phyloP scores from a whole-genome alignment of 805 yeast species.

The Saturnispora ahearnii region DNA sequence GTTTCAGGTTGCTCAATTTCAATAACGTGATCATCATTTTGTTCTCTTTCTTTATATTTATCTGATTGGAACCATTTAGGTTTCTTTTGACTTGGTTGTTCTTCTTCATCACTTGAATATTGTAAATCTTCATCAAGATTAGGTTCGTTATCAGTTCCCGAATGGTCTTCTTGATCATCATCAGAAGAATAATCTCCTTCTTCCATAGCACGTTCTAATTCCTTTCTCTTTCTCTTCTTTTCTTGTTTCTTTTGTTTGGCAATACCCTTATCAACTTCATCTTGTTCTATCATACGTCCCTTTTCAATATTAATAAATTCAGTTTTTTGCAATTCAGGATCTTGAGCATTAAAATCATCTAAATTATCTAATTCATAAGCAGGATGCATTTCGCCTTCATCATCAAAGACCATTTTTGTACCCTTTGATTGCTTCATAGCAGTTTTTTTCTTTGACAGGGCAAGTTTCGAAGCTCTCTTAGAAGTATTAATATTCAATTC shows the following conservation, averaged over 20 bases:
- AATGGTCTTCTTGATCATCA: slow-evolving; percentile 18
- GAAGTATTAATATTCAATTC: slow-evolving; percentile 52
- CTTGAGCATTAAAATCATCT: slow-evolving; percentile 65
- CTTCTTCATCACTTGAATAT: slow-evolving; percentile 21
- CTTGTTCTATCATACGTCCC: slow-evolving; percentile 60
- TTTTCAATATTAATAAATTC: slow-evolving; percentile 60
- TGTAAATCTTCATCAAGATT: slow-evolving; percentile 11
- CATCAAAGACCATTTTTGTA: slow-evolving; percentile 79
- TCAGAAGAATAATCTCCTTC: slow-evolving; percentile 32
- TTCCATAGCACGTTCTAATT: slow-evolving; percentile 49
- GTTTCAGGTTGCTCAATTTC: slow-evolving; percentile 87
- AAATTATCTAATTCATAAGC: slow-evolving; percentile 86
- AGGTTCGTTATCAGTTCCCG: slow-evolving; percentile 15
- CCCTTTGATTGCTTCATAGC: slow-evolving; percentile 46
- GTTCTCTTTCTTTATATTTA: slow-evolving; percentile 17
- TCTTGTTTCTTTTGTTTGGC: slow-evolving; percentile 76
- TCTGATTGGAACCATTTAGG: slow-evolving; percentile 42
- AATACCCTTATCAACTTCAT: slow-evolving; percentile 64
- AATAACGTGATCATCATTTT: slow-evolving; percentile 32
- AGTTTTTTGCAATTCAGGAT: slow-evolving; percentile 52
- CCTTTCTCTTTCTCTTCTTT: slow-evolving; percentile 83
- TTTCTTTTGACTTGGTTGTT: slow-evolving; percentile 26
- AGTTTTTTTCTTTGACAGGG: slow-evolving; percentile 76
- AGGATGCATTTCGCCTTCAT: slow-evolving; percentile 88
- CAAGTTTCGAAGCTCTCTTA: slow-evolving; percentile 76